phyloP scores from a whole-genome alignment of 2,329 filamentous ascomycete genomes.

The Diaporthe humulicola region DNA sequence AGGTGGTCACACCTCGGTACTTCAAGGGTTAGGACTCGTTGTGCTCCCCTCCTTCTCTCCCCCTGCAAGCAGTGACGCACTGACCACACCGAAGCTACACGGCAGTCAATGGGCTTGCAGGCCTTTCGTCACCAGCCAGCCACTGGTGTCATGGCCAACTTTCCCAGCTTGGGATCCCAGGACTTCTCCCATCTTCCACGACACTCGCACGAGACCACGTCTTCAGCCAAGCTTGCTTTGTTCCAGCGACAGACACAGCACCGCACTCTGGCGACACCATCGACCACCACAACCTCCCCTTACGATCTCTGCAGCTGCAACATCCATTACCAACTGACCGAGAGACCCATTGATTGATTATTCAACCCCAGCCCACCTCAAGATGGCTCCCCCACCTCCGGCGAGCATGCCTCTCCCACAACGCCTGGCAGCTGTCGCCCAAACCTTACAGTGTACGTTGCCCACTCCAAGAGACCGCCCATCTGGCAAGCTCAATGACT shows the following conservation, averaged over 20 bases:
- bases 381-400: slow-evolving; percentile 82
- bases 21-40: slow-evolving; percentile 10
- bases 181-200: slow-evolving; percentile 13
- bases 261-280: slow-evolving; percentile 1
- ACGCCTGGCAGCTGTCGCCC: slow-evolving; percentile 81
- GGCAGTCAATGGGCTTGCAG: background rate
- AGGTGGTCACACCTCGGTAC: background rate
- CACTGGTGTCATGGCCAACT: slow-evolving; percentile 35
- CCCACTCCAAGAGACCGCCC: slow-evolving; percentile 43
- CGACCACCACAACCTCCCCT: background rate
- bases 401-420: slow-evolving; percentile 78
- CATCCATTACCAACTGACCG: background rate
- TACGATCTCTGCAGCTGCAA: slow-evolving; percentile 4
- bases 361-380: slow-evolving; percentile 41
- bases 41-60: background rate
- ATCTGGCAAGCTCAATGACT: slow-evolving; percentile 38
- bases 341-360: background rate
- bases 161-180: slow-evolving; percentile 31
- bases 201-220: slow-evolving; percentile 18
- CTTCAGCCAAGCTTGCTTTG: slow-evolving; percentile 29
- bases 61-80: slow-evolving; percentile 35
- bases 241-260: slow-evolving; percentile 5
- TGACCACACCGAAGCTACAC: background rate
- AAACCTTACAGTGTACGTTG: slow-evolving; percentile 91
- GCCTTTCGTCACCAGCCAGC: slow-evolving; percentile 40